Conservation (phyloP, 768 basidiomycete species). For the Fomitopsis serialis region DNA sequence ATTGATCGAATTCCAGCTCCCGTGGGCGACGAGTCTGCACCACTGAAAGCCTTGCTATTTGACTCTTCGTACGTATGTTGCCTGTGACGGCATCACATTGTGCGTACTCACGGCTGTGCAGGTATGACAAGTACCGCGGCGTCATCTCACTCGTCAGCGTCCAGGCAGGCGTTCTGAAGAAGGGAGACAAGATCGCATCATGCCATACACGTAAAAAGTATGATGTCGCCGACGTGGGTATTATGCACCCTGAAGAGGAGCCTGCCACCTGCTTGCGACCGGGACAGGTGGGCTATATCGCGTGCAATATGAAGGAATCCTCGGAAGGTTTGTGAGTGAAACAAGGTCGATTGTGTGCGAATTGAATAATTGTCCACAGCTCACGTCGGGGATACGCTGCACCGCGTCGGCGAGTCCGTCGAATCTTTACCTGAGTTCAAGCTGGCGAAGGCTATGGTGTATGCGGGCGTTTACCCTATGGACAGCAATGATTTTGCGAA, state of each 20-base stretch:
- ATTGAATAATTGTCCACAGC: conserved; percentile 40
- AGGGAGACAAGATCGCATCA: conserved; percentile 90
- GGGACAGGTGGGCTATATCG: conserved; percentile 84
- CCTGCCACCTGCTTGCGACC: conserved; percentile 60
- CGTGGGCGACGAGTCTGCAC: conserved; percentile 40
- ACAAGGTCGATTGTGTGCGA: neutral
- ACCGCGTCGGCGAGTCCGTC: conserved; percentile 66
- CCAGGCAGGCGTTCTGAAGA: conserved; percentile 72
- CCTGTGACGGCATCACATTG: neutral
- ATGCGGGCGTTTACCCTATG: conserved; percentile 90
- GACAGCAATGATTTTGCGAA: conserved; percentile 89
- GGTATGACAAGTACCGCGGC: conserved; percentile 93
- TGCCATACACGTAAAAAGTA: conserved; percentile 83
- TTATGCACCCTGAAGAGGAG: conserved; percentile 88
- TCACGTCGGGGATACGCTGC: conserved; percentile 90
- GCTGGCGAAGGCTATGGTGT: conserved; percentile 94
- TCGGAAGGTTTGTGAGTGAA: conserved; percentile 61
- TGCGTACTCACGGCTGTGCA: conserved; percentile 23
- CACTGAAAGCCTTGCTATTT: conserved; percentile 83
- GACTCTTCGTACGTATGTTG: conserved; percentile 77
- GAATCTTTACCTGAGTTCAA: conserved; percentile 89
- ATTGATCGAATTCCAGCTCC: conserved; percentile 85
- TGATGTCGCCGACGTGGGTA: conserved; percentile 82
- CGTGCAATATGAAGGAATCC: conserved; percentile 98
- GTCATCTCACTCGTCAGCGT: conserved; percentile 90